These are phyloP conservation scores for Solanum paucissectum DNA, from an alignment of 257 asterid genomes.

Conservation along the genomic window DNA sequence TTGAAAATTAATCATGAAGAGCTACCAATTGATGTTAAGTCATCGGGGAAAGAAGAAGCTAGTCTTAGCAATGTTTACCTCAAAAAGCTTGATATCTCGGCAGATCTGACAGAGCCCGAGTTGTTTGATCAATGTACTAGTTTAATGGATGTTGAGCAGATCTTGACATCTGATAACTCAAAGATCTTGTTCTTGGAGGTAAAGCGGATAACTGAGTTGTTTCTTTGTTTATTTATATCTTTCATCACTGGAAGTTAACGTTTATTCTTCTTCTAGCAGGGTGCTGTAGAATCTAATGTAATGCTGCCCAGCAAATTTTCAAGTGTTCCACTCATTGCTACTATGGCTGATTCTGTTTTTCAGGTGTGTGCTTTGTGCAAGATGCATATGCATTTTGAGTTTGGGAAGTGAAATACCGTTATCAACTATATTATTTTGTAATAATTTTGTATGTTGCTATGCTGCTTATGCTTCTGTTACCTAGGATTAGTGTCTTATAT, in stretches of 20 bases:
- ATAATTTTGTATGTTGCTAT: background rate
- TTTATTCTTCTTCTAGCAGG: conserved; percentile 29
- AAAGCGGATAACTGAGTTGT: background rate
- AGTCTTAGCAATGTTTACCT: conserved; percentile 42
- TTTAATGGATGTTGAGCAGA: conserved; percentile 32
- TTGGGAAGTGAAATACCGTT: background rate
- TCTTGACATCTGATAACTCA: conserved; percentile 24
- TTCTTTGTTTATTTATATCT: background rate
- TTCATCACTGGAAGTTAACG: background rate
- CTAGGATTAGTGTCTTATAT: background rate
- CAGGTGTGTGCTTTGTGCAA: conserved; percentile 37
- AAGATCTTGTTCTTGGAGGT: conserved; percentile 59
- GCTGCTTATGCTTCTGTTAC: background rate
- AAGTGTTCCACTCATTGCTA: conserved; percentile 31
- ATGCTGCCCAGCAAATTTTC: conserved; percentile 15
- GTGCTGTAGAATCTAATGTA: conserved; percentile 21
- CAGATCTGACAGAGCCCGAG: conserved; percentile 70
- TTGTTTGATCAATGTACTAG: conserved; percentile 47
- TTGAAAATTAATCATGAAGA: conserved; percentile 17
- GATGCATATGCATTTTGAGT: background rate
- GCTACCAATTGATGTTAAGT: conserved; percentile 13
- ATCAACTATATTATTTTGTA: background rate
- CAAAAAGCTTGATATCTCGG: conserved; percentile 77
- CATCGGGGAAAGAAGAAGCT: conserved; percentile 35
- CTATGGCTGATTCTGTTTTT: conserved; percentile 53